Evolutionary conservation across 331 rosid species (phyloP).

Genomic region (Ulmus americana): DNA sequence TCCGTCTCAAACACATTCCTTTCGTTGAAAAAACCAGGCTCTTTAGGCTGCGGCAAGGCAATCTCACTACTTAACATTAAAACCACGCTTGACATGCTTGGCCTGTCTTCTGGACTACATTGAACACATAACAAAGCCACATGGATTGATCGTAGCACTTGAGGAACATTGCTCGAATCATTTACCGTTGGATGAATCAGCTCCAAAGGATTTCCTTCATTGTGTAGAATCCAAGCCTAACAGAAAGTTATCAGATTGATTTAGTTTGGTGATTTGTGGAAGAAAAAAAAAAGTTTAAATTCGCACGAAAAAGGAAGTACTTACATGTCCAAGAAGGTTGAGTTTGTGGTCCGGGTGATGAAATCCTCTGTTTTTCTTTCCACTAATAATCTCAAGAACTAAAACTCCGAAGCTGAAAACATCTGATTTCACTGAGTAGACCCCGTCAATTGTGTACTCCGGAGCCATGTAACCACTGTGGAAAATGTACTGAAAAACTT

Average conservation of each 20-base stretch:
- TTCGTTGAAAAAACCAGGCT: constrained; percentile 19
- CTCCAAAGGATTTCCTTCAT: constrained; percentile 17
- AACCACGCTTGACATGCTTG: constrained; percentile 18
- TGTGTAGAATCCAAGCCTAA: constrained; percentile 15
- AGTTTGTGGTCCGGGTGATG: constrained; percentile 14
- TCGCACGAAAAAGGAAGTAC: neutral
- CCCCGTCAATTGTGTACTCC: constrained; percentile 7
- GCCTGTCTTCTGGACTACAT: constrained; percentile 17
- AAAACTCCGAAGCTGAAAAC: constrained; percentile 17
- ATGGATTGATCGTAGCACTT: constrained; percentile 15
- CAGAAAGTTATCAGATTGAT: neutral
- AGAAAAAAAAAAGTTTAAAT: neutral
- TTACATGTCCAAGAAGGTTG: constrained; percentile 28
- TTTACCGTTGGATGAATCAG: neutral
- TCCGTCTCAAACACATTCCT: constrained; percentile 3
- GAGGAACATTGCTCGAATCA: constrained; percentile 4
- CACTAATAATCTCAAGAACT: constrained; percentile 22
- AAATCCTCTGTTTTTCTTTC: constrained; percentile 17
- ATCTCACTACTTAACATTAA: constrained; percentile 17
- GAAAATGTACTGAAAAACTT: neutral
- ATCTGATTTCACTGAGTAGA: constrained; percentile 18
- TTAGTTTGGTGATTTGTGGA: neutral
- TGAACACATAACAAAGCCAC: constrained; percentile 24
- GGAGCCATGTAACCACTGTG: constrained; percentile 21
- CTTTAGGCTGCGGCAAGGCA: constrained; percentile 12